Conservation (phyloP, 2,329 filamentous ascomycete species). For the Corynespora cassiicola region DNA sequence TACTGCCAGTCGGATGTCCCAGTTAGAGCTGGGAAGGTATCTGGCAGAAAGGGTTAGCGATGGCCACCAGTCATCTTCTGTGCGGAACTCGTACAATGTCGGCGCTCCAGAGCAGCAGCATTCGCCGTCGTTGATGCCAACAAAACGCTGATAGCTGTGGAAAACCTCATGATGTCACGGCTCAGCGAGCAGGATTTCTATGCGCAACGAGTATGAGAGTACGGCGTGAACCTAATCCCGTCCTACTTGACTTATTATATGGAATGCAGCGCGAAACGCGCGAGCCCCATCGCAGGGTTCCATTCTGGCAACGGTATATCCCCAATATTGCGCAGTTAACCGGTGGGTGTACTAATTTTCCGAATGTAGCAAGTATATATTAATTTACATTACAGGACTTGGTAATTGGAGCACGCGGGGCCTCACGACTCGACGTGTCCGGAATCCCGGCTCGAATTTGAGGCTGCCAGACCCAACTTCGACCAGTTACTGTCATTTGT, state of each 20-base stretch:
- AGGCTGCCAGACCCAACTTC: too few species aligned
- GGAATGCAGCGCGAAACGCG: conserved; percentile 6
- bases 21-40: conserved; percentile 32
- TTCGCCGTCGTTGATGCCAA: conserved; percentile 24
- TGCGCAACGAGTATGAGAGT: neutral
- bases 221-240: conserved; percentile 1
- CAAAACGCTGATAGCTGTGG: conserved; percentile 22
- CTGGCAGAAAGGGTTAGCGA: conserved; percentile 9
- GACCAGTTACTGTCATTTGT: too few species aligned
- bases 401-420: conserved; percentile 24
- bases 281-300: conserved; percentile 13
- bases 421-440: conserved; percentile 26
- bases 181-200: neutral
- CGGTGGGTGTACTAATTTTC: conserved; percentile 20
- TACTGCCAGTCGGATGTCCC: conserved; percentile 37
- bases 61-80: neutral
- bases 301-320: conserved; percentile 21
- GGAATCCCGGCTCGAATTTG: conserved; percentile 8
- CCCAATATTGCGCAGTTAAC: conserved; percentile 27
- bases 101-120: conserved; percentile 30
- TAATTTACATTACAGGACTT: conserved; percentile 21
- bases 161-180: conserved; percentile 31
- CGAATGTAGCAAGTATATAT: conserved; percentile 29
- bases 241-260: conserved; percentile 13
- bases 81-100: conserved; percentile 23